Evolutionary conservation across 768 basidiomycete species (phyloP), one percentile per base, ranked within the genome.

Genomic region (Mycena metata): DNA sequence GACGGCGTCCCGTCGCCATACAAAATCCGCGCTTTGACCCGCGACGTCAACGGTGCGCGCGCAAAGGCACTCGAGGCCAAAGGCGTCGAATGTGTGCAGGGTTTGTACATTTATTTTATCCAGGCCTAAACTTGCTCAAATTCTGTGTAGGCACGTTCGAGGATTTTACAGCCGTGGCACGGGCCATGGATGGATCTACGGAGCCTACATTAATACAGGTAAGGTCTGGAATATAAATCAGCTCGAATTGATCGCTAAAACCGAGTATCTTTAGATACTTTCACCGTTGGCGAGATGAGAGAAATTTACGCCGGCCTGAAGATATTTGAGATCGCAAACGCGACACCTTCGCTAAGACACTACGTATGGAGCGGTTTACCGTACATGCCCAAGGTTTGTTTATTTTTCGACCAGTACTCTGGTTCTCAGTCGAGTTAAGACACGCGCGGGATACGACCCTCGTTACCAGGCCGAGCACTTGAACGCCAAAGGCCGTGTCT

Each of bases 341-440:
- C 78, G 39, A 76, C 73, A 6, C 72, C 72, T 6, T 69, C 79
- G 19, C 70, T 81, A 61, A 72, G 78, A 26, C 83, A 85, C 66
- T 79, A 81, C 57, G 74, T 85, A 41, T 85, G 80, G 81, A 82
- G 82, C 65, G 82, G 77, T 66, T 73, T 84, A n/a, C 83, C 83
- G 68, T 84, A 84, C 69, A 76, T 75, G 11, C 78, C 78, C 71
- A 84, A 83, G 80, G 83, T 83, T 33, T 41, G 7, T 2, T 46
- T 16, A 15, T 46, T 16, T 17, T 15, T 6, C n/a, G 36, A 30
- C 16, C 15, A 56, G 15, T 24, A 4, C 4, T 10, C 9, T 6
- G 24, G 36, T 45, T 17, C 47, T 64, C 59, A 60, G 24, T 24
- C 30, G 30, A 15, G 5, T 43, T 51, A 35, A 42, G 54, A 62